Conservation (phyloP, 2,329 filamentous ascomycete species). For the Plenodomus tracheiphilus region DNA sequence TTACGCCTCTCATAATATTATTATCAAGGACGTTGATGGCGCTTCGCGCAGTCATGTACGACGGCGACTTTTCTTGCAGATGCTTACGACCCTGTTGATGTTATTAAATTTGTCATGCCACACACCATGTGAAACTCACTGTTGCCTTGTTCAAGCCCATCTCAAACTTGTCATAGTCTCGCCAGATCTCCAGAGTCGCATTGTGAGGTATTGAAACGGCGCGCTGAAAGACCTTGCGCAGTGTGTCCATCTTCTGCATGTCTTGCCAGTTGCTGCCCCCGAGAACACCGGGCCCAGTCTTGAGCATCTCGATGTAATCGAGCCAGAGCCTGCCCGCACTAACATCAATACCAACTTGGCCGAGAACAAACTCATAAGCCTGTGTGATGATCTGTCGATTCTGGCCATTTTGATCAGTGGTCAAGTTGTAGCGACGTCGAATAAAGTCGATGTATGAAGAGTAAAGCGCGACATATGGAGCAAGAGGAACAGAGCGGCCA, state of each 20-base stretch:
- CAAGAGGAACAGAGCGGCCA: constrained; percentile 72
- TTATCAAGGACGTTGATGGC: constrained; percentile 91
- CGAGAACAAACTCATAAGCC: constrained; percentile 90
- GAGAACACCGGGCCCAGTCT: constrained; percentile 80
- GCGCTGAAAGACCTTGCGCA: constrained; percentile 90
- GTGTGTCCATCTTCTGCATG: constrained; percentile 93
- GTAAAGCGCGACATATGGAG: constrained; percentile 87
- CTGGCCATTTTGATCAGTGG: constrained; percentile 73
- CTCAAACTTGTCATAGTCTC: constrained; percentile 96
- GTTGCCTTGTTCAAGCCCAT: constrained; percentile 91
- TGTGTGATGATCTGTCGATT: constrained; percentile 79
- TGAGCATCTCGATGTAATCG: constrained; percentile 93
- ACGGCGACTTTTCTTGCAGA: constrained; percentile 86
- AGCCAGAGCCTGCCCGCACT: constrained; percentile 89
- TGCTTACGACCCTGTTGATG: constrained; percentile 81
- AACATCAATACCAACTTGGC: constrained; percentile 87
- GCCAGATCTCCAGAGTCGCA: constrained; percentile 85
- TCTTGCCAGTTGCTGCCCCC: constrained; percentile 93
- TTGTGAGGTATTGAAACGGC: constrained; percentile 86
- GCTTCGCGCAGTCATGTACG: constrained; percentile 94
- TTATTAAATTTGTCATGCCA: constrained; percentile 17
- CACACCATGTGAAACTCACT: constrained; percentile 53
- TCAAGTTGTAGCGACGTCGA: constrained; percentile 85
- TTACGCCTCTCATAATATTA: constrained; percentile 77
- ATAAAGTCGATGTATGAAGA: constrained; percentile 94